Base-by-base conservation (phyloP, 148 eudicot genomes). In the Camellia sinensis region DNA sequence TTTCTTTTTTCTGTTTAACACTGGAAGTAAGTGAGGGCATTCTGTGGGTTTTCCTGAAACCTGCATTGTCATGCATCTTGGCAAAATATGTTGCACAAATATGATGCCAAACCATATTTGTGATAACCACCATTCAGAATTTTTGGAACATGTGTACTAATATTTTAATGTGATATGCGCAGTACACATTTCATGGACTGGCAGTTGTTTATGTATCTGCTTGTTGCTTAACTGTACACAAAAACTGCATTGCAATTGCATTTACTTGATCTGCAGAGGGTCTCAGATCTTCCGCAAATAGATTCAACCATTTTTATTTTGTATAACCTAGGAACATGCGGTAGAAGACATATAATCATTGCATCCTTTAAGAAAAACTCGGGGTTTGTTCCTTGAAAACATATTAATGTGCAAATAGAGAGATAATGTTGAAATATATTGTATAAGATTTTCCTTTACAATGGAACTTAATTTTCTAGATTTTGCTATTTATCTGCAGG, bases 401-500 rank as follows among this genome's bases (percentile, higher is more conserved):
- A 62, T 54, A 11, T 61, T 43, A 15, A 7, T 53, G 61, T 15
- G 63, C 44, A 10, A 43, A 63, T n/a, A 64, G 46, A 63, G n/a
- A 45, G 13, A 64, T 64, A 2, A 41, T 52, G 15, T n/a, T 52
- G 45, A 29, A 50, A 48, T 46, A 7, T 64, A 64, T 60, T 19
- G 43, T 7, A 13, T 64, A 3, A 11, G 37, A 64, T 46, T 64
- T 62, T 74, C 14, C 65, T 81, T 44, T 57, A 15, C 8, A 2
- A 56, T 41, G 19, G 10, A 48, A 68, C 54, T 82, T 46, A 74
- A 21, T 80, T 56, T 46, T 7, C 52, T 40, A 10, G 0, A 5
- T 75, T 44, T 57, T 54, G 29, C 67, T 74, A 73, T 76, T 72
- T 73, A 78, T 83, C 72, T 86, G 73, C 90, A 95, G 99, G 99